A percentile compares a stretch with the other conserved stretches of the same genome.
phyloP scores from a whole-genome alignment of 1,139 yeast genomes.

The Candida mesenterica region DNA sequence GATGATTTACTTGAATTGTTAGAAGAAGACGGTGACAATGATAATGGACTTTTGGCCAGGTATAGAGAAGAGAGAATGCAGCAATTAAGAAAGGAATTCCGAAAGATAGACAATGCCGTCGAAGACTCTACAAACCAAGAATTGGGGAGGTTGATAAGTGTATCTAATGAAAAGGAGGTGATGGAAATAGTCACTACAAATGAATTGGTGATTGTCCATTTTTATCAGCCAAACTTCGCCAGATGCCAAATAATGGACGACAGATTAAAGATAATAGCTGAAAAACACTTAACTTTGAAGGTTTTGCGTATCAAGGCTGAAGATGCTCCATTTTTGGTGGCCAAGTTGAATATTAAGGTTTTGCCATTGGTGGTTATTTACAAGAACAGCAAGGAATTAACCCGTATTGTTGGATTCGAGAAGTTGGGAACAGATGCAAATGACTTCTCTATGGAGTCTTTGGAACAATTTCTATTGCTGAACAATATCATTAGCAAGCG shows the following conservation, averaged over 20 bases:
- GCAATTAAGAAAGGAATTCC: conserved; percentile 46
- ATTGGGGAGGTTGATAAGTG: conserved; percentile 39
- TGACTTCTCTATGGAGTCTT: conserved; percentile 32
- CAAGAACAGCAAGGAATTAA: conserved; percentile 54
- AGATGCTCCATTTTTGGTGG: conserved; percentile 68
- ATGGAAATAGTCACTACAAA: conserved; percentile 49
- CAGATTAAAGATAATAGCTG: conserved; percentile 45
- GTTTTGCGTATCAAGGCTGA: conserved; percentile 61
- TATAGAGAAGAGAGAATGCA: conserved; percentile 52
- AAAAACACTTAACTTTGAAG: conserved; percentile 54
- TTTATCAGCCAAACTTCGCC: conserved; percentile 58
- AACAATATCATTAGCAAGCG: conserved; percentile 31
- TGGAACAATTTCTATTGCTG: conserved; percentile 45
- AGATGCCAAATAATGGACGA: conserved; percentile 62
- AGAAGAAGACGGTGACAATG: conserved; percentile 38
- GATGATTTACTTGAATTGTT: conserved; percentile 25
- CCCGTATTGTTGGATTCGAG: conserved; percentile 67
- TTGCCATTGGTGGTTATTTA: conserved; percentile 73
- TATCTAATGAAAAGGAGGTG: conserved; percentile 53
- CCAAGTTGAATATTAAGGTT: conserved; percentile 59
- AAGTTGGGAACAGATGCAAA: conserved; percentile 44
- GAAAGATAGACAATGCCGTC: conserved; percentile 35
- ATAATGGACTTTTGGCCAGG: conserved; percentile 26
- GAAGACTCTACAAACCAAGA: conserved; percentile 29
- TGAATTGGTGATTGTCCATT: conserved; percentile 56